Evolutionary conservation across 164 flowering plant genomes (phyloP).

Genomic region (Paratinospora sagittata): DNA sequence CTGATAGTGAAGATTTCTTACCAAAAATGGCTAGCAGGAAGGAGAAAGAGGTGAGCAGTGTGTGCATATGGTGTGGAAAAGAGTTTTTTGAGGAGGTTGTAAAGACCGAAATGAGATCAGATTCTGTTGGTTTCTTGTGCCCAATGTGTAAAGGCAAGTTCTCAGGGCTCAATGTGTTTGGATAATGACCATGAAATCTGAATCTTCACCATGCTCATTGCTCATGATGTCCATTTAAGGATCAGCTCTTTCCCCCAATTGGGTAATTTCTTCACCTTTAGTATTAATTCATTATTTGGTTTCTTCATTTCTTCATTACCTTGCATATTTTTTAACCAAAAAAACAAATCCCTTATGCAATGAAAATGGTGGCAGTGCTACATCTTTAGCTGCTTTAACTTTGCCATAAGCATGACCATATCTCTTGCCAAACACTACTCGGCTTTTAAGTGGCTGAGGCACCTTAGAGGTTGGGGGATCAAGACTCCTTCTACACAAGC

Average conservation of each 20-base stretch:
- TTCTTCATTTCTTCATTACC: neutral
- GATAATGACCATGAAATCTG: conserved; percentile 25
- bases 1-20: conserved; percentile 36
- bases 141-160: conserved; percentile 71
- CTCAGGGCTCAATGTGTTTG: conserved; percentile 41
- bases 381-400: neutral
- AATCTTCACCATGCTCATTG: conserved; percentile 13
- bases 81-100: conserved; percentile 54
- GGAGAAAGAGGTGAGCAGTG: conserved; percentile 35
- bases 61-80: conserved; percentile 81
- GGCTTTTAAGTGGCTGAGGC: too few species aligned
- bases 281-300: neutral
- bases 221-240: neutral
- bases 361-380: neutral
- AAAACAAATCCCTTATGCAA: neutral
- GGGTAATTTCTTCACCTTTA: conserved; percentile 9
- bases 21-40: conserved; percentile 24
- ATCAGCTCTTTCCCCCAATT: neutral
- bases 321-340: too few species aligned
- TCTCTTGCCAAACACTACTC: too few species aligned
- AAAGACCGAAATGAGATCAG: conserved; percentile 47
- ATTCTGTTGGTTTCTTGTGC: conserved; percentile 85
- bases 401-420: neutral
- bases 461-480: too few species aligned
- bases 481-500: too few species aligned